Percentiles rank a stretch among this genome's conserved stretches.
Evolutionary conservation across 2,329 filamentous ascomycete species (phyloP).

Genomic region (Rutstroemia sp.): DNA sequence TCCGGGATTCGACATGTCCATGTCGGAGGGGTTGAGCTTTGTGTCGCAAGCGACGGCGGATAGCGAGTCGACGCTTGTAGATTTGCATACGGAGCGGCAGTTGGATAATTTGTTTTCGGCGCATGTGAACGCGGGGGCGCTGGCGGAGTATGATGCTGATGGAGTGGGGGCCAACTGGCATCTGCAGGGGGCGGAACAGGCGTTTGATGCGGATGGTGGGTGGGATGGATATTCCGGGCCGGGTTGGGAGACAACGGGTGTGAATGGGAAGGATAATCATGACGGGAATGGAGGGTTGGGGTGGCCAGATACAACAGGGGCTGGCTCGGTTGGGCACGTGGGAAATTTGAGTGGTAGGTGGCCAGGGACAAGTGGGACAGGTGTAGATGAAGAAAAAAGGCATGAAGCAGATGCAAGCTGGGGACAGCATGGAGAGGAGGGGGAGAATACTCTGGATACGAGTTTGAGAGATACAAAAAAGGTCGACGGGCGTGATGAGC

Average conservation of each 20-base stretch:
- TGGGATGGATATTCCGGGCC: background rate
- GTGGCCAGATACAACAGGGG: slow-evolving; percentile 1
- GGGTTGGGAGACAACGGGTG: background rate
- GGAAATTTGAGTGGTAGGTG: background rate
- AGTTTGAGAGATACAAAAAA: background rate
- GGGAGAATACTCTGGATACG: background rate
- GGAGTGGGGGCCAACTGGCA: background rate
- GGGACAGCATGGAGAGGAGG: background rate
- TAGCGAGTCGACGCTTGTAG: slow-evolving; percentile 11
- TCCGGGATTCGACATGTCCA: slow-evolving; percentile 15
- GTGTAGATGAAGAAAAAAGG: background rate
- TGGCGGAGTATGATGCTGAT: background rate
- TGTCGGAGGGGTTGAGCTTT: slow-evolving; percentile 31
- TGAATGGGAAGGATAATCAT: background rate
- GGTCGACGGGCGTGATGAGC: background rate
- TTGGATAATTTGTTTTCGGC: background rate
- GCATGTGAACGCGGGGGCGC: background rate
- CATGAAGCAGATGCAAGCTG: background rate
- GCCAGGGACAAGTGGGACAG: background rate
- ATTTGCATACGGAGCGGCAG: background rate
- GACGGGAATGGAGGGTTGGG: background rate
- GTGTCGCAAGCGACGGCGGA: slow-evolving; percentile 29
- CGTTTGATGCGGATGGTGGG: background rate
- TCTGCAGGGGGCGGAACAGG: background rate
- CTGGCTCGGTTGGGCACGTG: background rate